Conservation (phyloP, 2,329 filamentous ascomycete species). For the Sporothrix luriei region DNA sequence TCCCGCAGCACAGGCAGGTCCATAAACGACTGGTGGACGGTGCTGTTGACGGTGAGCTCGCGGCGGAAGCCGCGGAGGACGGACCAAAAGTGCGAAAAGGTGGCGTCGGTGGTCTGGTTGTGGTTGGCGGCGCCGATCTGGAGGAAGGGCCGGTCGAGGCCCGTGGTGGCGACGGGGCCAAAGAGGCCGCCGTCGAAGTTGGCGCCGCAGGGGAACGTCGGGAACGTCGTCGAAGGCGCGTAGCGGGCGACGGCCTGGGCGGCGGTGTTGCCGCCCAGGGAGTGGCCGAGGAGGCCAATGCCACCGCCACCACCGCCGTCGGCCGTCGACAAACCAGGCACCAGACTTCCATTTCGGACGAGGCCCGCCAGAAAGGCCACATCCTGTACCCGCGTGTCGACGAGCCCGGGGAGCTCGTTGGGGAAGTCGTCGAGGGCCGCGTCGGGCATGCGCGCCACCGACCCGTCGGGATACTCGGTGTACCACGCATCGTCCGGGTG, state of each 20-base stretch:
- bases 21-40: slow-evolving; percentile 2
- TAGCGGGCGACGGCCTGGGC: background rate
- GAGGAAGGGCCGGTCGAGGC: slow-evolving; percentile 1
- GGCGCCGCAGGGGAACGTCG: background rate
- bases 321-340: background rate
- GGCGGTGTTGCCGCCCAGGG: background rate
- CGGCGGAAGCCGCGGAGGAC: background rate
- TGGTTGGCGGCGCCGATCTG: slow-evolving; percentile 11
- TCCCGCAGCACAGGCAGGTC: background rate
- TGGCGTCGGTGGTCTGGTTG: background rate
- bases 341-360: background rate
- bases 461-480: slow-evolving; percentile 7
- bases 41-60: background rate
- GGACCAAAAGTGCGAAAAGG: background rate
- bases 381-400: background rate
- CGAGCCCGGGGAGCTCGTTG: background rate
- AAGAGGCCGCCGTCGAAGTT: slow-evolving; percentile 15
- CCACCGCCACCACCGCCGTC: too few relatives aligned
- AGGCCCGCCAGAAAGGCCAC: background rate
- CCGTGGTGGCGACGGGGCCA: background rate
- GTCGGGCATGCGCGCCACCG: background rate
- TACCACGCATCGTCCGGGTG: slow-evolving; percentile 6
- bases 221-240: background rate
- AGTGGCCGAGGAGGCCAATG: slow-evolving; percentile 5
- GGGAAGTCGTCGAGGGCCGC: slow-evolving; percentile 2